These are phyloP conservation scores for Cladophialophora bantiana DNA, from an alignment of 2,329 filamentous ascomycete genomes.

Conservation along the genomic window DNA sequence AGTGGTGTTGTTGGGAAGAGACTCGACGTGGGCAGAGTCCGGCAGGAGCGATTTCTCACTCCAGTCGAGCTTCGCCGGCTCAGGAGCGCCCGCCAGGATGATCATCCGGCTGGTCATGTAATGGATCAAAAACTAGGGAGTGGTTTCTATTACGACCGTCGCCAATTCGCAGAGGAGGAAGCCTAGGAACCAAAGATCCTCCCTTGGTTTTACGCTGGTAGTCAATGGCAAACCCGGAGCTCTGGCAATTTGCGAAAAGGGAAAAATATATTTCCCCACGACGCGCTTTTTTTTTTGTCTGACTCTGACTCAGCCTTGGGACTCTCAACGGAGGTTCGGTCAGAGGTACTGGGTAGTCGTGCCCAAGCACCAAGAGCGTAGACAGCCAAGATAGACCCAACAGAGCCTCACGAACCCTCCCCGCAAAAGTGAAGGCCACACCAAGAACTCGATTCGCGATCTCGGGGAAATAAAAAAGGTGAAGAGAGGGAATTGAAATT, in stretches of 20 bases:
- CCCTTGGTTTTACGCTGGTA: background rate
- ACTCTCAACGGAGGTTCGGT: background rate
- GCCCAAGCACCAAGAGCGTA: background rate
- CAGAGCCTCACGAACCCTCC: constrained; percentile 21
- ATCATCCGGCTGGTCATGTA: constrained; percentile 40
- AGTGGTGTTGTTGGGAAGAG: constrained; percentile 11
- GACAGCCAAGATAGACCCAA: constrained; percentile 12
- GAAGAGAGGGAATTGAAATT: constrained; percentile 9
- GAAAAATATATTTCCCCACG: background rate
- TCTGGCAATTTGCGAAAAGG: background rate
- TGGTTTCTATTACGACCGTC: background rate
- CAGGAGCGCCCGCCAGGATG: constrained; percentile 40
- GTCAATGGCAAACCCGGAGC: background rate
- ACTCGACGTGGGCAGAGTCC: constrained; percentile 32
- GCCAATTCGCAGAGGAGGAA: background rate
- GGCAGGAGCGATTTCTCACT: constrained; percentile 39
- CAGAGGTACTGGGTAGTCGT: background rate
- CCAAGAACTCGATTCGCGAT: background rate
- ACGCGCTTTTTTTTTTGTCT: background rate
- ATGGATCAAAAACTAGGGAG: background rate
- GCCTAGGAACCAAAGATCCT: background rate
- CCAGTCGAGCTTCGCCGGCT: constrained; percentile 38
- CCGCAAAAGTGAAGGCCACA: constrained; percentile 3
- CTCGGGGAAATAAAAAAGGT: background rate
- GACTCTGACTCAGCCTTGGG: background rate